Evolutionary conservation across 1,284 basidiomycete species (phyloP), one percentile per base, ranked within the genome.

Genomic region (Anthracocystis panici-leucophaei): DNA sequence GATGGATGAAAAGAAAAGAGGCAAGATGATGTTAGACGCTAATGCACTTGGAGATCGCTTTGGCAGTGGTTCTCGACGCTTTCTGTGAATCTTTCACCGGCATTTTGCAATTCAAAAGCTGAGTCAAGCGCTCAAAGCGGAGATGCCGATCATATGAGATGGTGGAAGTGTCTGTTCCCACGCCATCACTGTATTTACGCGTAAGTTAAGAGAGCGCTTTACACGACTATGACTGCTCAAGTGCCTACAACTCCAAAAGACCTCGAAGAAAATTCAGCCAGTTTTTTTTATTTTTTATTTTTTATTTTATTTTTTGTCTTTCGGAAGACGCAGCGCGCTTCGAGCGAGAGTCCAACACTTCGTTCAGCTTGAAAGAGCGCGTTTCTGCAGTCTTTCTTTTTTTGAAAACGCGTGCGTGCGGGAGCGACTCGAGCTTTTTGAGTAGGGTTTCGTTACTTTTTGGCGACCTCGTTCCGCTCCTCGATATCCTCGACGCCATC

Each of bases 1-100:
- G 64, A 74, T 79, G 75, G 75, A 79, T 35, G 75, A 79, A 46
- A 66, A 74, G 41, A 65, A 69, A 48, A 35, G 75, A 27, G 58
- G 57, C 10, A 62, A 68, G 50, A 40, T 66, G 50, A 53, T 79
- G 29, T 48, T 63, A 10, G 74, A 79, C 55, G 70, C 74, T n/a
- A 62, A 58, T 49, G 64, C 67, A 3, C 51, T 77, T 1, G 65
- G 61, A 14, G 66, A 70, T 48, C 71, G 75, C 7, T 77, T 77
- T 50, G 75, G 75, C 8, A 67, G 67, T 38, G 72, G 75, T 7
- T 65, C 61, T 45, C 44, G 71, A 20, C 64, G 75, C 2, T 77
- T 77, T 21, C 41, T 77, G 51, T 77, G 44, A 55, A 25, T 41
- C n/a, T 42, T 16, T 16, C 14, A 38, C 11, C 35, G 2, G 10